Conservation (phyloP, 768 basidiomycete genomes). For the Trametes cingulata region DNA sequence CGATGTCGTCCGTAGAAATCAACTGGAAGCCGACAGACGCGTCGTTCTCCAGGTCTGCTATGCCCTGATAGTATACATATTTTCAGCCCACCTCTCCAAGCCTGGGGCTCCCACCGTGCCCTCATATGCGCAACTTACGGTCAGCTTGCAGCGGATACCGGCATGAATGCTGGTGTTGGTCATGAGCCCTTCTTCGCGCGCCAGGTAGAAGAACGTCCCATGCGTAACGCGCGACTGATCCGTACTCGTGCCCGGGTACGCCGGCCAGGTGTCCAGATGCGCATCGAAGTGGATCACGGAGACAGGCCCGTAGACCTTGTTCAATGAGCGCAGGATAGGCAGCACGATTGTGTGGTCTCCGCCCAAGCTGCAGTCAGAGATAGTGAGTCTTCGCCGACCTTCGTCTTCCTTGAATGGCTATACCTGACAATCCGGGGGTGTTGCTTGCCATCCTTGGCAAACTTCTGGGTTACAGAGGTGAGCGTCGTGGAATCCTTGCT, state of each 20-base stretch:
- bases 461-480: slow-evolving; percentile 26
- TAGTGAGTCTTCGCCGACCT: neutral
- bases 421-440: slow-evolving; percentile 76
- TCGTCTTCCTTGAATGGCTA: neutral
- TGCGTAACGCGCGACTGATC: slow-evolving; percentile 74
- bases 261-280: slow-evolving; percentile 67
- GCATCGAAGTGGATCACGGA: slow-evolving; percentile 86
- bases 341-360: slow-evolving; percentile 90
- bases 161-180: slow-evolving; percentile 76
- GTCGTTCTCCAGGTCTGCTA: slow-evolving; percentile 67
- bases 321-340: slow-evolving; percentile 78
- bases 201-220: slow-evolving; percentile 84
- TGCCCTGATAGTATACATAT: slow-evolving; percentile 43
- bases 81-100: neutral
- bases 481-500: slow-evolving; percentile 18
- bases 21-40: slow-evolving; percentile 73
- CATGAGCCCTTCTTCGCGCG: slow-evolving; percentile 77
- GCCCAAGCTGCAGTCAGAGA: slow-evolving; percentile 43
- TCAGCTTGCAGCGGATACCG: slow-evolving; percentile 79
- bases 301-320: slow-evolving; percentile 79
- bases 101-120: neutral
- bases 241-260: slow-evolving; percentile 42
- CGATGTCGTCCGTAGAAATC: slow-evolving; percentile 80
- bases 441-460: slow-evolving; percentile 58
- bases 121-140: slow-evolving; percentile 14